Evolutionary conservation across 805 yeast genomes (phyloP).

Genomic region (Cyberlindnera amylophila): DNA sequence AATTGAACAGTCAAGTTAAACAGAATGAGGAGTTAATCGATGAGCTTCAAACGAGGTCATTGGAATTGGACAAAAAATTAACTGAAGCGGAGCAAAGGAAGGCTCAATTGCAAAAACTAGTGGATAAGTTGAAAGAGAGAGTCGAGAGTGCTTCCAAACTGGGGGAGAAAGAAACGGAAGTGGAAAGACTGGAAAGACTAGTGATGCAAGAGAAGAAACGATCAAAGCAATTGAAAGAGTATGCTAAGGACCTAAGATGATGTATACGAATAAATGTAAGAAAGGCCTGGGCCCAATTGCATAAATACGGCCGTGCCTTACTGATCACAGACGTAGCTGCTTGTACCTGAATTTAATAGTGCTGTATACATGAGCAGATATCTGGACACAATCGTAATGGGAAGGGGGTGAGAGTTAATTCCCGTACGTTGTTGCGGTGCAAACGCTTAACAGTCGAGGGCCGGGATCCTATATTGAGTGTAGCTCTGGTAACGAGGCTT

Average conservation of each 20-base stretch:
- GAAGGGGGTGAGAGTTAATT: too few species aligned
- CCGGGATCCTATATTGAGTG: too few species aligned
- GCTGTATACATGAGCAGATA: too few species aligned
- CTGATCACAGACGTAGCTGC: neutral
- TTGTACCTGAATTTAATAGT: too few species aligned
- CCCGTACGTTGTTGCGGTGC: too few species aligned
- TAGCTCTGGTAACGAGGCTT: too few species aligned
- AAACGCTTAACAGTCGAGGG: too few species aligned
- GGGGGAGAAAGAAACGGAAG: neutral
- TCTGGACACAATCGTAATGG: too few species aligned
- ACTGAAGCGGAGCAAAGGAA: slow-evolving; percentile 4
- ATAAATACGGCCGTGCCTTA: too few species aligned
- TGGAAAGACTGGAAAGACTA: slow-evolving; percentile 2
- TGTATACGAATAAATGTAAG: neutral
- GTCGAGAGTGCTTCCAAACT: neutral
- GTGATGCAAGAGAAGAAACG: slow-evolving; percentile 12
- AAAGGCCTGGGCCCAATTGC: too few species aligned
- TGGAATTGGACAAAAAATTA: slow-evolving; percentile 3
- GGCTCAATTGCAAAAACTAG: slow-evolving; percentile 1
- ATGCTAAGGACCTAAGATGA: slow-evolving; percentile 4
- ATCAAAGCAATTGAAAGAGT: slow-evolving; percentile 8
- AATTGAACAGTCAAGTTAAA: slow-evolving; percentile 15
- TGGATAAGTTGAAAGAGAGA: slow-evolving; percentile 2
- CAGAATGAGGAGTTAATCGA: slow-evolving; percentile 8
- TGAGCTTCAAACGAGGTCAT: neutral